Percentiles rank a stretch among this genome's conserved stretches.
These are phyloP conservation scores for Klebsormidium nitens DNA, from an alignment of 139 green algal species.

Conservation along the genomic window DNA sequence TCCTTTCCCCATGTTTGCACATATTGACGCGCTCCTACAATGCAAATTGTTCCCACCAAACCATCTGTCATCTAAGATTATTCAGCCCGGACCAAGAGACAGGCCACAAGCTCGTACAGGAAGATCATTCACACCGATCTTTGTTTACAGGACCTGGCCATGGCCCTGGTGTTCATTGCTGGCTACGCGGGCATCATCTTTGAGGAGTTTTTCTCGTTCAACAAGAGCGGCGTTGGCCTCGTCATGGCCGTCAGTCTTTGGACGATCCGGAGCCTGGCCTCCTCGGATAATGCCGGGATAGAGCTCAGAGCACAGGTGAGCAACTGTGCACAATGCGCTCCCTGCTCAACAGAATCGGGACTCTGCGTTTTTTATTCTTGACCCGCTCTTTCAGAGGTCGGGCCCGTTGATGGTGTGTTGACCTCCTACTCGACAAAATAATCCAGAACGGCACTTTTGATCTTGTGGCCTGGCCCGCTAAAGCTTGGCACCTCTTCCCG, in stretches of 20 bases:
- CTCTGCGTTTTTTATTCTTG: too few relatives aligned
- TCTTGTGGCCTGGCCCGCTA: too few relatives aligned
- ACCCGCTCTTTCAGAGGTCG: too few relatives aligned
- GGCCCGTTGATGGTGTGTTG: too few relatives aligned
- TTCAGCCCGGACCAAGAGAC: background rate
- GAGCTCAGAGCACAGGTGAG: too few relatives aligned
- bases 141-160: slow-evolving; percentile 32
- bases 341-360: too few relatives aligned
- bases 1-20: background rate
- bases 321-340: too few relatives aligned
- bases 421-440: too few relatives aligned
- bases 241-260: slow-evolving; percentile 67
- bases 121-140: background rate
- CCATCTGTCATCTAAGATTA: background rate
- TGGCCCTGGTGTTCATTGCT: slow-evolving; percentile 46
- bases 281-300: too few relatives aligned
- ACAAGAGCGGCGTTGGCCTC: slow-evolving; percentile 61
- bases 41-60: background rate
- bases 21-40: background rate
- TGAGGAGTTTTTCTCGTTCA: slow-evolving; percentile 62
- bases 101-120: background rate
- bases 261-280: slow-evolving; percentile 55
- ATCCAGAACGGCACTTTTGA: too few relatives aligned
- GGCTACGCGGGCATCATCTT: slow-evolving; percentile 67
- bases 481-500: too few relatives aligned